Percentiles rank a stretch among this genome's conserved stretches.
Evolutionary conservation across 2,329 filamentous ascomycete genomes (phyloP).

Genomic region (Xenoacremonium recifei): DNA sequence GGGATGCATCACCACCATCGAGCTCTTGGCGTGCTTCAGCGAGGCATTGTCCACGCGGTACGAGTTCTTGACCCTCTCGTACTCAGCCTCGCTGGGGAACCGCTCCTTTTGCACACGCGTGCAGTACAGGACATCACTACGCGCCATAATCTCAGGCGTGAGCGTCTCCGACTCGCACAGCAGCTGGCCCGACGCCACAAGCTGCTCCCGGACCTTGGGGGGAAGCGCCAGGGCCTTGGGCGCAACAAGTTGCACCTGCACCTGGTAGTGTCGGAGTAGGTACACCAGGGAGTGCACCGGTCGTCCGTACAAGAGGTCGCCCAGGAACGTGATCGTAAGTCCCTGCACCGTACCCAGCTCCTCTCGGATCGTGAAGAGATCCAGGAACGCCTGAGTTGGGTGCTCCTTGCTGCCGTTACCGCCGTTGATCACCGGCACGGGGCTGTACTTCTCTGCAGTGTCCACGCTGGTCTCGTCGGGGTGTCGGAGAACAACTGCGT

Average conservation of each 20-base stretch:
- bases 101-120: constrained; percentile 96
- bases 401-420: constrained; percentile 96
- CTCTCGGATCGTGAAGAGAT: constrained; percentile 97
- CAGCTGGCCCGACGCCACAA: constrained; percentile 74
- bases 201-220: constrained; percentile 66
- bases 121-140: constrained; percentile 92
- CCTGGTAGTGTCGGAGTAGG: constrained; percentile 92
- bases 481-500: constrained; percentile 94
- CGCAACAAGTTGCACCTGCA: constrained; percentile 87
- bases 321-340: constrained; percentile 92
- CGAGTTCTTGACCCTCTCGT: constrained; percentile 82
- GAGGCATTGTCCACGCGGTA: constrained; percentile 90
- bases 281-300: constrained; percentile 95
- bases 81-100: constrained; percentile 77
- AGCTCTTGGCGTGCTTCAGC: constrained; percentile 85
- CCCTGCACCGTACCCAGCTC: constrained; percentile 95
- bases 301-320: constrained; percentile 89
- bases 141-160: constrained; percentile 81
- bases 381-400: constrained; percentile 94
- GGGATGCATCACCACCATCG: constrained; percentile 94
- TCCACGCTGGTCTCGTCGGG: constrained; percentile 79
- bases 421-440: constrained; percentile 93
- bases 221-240: constrained; percentile 79
- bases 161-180: constrained; percentile 72
- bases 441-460: constrained; percentile 80